Conservation (phyloP, 495 filamentous ascomycete genomes). For the Hypoxylon rickii region DNA sequence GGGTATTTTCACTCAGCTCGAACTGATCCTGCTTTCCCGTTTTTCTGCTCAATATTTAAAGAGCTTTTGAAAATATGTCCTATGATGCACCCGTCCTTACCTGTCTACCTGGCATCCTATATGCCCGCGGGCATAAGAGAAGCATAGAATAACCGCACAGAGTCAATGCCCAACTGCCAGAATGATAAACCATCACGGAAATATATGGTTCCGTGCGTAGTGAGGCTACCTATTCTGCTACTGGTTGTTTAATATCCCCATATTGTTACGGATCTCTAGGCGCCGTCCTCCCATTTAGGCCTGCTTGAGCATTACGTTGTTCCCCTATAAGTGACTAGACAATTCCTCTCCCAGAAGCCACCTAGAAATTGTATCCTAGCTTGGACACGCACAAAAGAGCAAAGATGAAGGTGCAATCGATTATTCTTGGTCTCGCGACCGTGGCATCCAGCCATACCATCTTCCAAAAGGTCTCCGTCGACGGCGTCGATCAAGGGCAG, state of each 20-base stretch:
- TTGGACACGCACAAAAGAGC: background rate
- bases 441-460: conserved; percentile 28
- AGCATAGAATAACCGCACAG: no score
- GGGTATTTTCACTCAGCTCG: no score
- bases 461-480: conserved; percentile 56
- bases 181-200: no score
- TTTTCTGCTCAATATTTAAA: no score
- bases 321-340: conserved; percentile 21
- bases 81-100: no score
- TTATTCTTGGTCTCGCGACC: conserved; percentile 24
- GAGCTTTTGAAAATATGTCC: no score
- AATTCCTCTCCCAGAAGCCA: background rate
- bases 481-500: conserved; percentile 58
- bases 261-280: conserved; percentile 20
- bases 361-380: background rate
- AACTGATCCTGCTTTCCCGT: no score
- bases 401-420: conserved; percentile 30
- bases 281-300: conserved; percentile 25
- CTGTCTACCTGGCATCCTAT: no score
- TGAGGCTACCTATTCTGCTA: conserved; percentile 7
- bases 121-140: no score
- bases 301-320: conserved; percentile 5
- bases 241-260: conserved; percentile 26
- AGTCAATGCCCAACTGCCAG: no score
- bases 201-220: conserved; percentile 18